Evolutionary conservation across 345 rosid species (phyloP), one percentile per base, ranked within the genome.

Genomic region (Ailanthus altissimus): DNA sequence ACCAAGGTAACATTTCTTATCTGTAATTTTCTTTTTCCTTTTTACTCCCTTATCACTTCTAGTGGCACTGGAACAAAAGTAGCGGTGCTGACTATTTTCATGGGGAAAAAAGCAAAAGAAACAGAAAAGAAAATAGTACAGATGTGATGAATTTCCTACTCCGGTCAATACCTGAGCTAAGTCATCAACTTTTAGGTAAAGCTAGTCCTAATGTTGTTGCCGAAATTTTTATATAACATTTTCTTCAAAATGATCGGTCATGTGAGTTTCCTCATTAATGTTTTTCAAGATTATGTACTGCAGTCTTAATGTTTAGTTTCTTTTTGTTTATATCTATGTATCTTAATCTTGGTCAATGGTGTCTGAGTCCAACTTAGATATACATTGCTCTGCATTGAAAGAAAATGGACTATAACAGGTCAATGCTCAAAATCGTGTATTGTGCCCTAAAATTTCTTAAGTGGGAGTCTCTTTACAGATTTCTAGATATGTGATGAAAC

Each of bases 1-100:
- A 93, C 97, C 42, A 95, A 91, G 95, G 98, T 92, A 83, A 73
- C 47, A 57, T 73, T 81, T 80, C 47, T 74, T 64, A 23, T 15
- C 51, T 56, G 23, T 45, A 45, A 4, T 26, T 38, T 49, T 26
- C 36, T 66, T 67, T 38, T 49, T 38, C 45, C 46, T 67, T 43
- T 23, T 46, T 47, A 42, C 54, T 65, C 57, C 6, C 7, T 23
- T 26, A 1, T 72, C 53, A 23, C 53, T 14, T 42, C 38, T 58
- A 42, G n/a, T 59, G 13, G 9, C 23, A 38, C 53, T n/a, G 62
- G 74, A 53, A 36, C 53, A 10, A 7, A 57, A 40, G 47, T 10
- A 59, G 43, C 25, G 2, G 5, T 15, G 49, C 6, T 57, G 13
- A 15, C 45, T 38, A n/a, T 20, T 6, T 32, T 6, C 60, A 6